These are phyloP conservation scores for Ascochyta koolunga DNA, from an alignment of 2,329 filamentous ascomycete species.

Conservation along the genomic window DNA sequence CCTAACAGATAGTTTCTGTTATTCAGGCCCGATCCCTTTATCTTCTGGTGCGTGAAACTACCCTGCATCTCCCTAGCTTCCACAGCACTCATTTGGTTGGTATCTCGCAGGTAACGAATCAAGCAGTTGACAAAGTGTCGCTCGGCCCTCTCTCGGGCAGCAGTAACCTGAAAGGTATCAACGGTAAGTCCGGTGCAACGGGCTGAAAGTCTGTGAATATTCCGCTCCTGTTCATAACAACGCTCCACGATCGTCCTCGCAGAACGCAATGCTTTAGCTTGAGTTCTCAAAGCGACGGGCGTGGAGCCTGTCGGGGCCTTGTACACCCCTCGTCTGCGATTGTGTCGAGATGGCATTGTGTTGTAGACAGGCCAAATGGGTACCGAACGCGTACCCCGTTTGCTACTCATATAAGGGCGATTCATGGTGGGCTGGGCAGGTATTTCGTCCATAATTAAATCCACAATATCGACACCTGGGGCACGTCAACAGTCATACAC, in stretches of 20 bases:
- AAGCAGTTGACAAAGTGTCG: constrained; percentile 28
- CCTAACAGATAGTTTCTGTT: constrained; percentile 18
- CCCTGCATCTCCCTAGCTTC: constrained; percentile 16
- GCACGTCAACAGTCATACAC: not conserved
- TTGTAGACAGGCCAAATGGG: not conserved
- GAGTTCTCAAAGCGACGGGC: not conserved
- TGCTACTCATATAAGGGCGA: not conserved
- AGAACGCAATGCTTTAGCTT: constrained; percentile 12
- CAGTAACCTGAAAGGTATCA: not conserved
- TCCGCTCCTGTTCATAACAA: constrained; percentile 20
- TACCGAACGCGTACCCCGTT: not conserved
- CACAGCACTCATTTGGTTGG: constrained; percentile 14
- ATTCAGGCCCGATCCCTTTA: constrained; percentile 3
- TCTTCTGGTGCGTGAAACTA: constrained; percentile 22
- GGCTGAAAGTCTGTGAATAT: not conserved
- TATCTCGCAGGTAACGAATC: constrained; percentile 21
- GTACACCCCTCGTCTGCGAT: not conserved
- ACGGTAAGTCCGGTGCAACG: not conserved
- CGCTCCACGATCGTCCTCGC: constrained; percentile 17
- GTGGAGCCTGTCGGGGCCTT: not conserved
- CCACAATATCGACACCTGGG: constrained; percentile 33
- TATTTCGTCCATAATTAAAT: constrained; percentile 33
- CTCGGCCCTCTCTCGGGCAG: constrained; percentile 18
- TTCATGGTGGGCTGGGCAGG: not conserved
- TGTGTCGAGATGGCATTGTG: not conserved